Conservation (phyloP, 2,329 filamentous ascomycete species). For the Tolypocladium ophioglossoides region DNA sequence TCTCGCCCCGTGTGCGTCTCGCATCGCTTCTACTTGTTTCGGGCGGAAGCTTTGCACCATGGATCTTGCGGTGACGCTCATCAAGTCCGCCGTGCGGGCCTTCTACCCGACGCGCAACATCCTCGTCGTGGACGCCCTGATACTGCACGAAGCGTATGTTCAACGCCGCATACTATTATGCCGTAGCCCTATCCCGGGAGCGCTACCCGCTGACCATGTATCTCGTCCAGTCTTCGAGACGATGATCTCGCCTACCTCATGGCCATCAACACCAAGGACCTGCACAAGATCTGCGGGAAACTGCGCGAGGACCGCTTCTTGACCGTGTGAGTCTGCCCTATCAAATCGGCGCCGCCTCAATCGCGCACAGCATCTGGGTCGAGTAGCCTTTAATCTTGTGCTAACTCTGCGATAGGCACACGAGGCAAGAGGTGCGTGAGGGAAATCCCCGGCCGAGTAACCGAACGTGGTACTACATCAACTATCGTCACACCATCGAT, state of each 20-base stretch:
- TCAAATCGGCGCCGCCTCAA: not conserved
- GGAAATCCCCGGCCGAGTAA: conserved; percentile 73
- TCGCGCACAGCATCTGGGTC: not conserved
- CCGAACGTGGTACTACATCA: conserved; percentile 94
- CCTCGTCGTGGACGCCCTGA: conserved; percentile 75
- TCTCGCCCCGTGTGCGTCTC: not conserved
- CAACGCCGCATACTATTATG: not conserved
- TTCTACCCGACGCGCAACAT: conserved; percentile 83
- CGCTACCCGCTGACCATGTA: conserved; percentile 20
- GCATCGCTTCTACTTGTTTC: not conserved
- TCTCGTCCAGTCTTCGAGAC: conserved; percentile 69
- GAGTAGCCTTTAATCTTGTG: not conserved
- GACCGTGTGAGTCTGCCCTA: conserved; percentile 49
- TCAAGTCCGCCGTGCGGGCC: conserved; percentile 75
- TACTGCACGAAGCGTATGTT: conserved; percentile 68
- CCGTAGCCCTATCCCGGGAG: not conserved
- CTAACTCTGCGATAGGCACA: conserved; percentile 45
- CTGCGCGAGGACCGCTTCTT: conserved; percentile 81
- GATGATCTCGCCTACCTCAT: conserved; percentile 81
- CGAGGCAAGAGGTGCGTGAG: conserved; percentile 62
- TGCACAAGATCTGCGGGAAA: conserved; percentile 79
- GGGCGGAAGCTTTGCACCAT: conserved; percentile 17
- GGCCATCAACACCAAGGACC: conserved; percentile 81
- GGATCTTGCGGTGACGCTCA: conserved; percentile 59
- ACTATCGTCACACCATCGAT: conserved; percentile 89